These are phyloP conservation scores for Cyberlindnera saturnus DNA, from an alignment of 805 yeast species.

Conservation along the genomic window DNA sequence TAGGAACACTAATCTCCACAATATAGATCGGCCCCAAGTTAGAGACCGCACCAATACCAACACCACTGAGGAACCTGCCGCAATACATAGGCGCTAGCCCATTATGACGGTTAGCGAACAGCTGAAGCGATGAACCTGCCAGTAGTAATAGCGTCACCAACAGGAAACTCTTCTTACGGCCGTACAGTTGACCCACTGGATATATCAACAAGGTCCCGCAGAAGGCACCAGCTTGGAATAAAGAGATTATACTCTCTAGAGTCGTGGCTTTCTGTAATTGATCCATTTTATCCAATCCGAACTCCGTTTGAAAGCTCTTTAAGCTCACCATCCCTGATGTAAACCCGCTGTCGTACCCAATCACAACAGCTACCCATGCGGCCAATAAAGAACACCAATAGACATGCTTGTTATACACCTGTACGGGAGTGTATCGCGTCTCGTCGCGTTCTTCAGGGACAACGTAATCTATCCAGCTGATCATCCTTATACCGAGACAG, in stretches of 20 bases:
- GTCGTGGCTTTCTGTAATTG: background rate
- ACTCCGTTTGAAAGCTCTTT: constrained; percentile 6
- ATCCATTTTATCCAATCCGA: constrained; percentile 10
- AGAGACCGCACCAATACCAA: constrained; percentile 47
- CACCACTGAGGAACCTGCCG: constrained; percentile 42
- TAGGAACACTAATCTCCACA: constrained; percentile 38
- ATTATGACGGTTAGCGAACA: constrained; percentile 22
- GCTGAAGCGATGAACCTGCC: too few relatives aligned
- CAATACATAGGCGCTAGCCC: constrained; percentile 41
- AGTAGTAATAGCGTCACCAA: constrained; percentile 8
- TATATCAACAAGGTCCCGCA: constrained; percentile 15
- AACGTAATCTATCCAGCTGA: background rate
- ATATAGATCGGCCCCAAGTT: constrained; percentile 43
- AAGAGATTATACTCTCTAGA: constrained; percentile 8
- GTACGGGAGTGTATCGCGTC: constrained; percentile 4
- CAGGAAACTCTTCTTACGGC: constrained; percentile 8
- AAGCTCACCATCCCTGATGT: constrained; percentile 13
- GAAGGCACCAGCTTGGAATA: constrained; percentile 18
- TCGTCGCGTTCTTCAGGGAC: constrained; percentile 1
- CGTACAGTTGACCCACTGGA: constrained; percentile 12
- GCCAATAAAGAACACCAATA: constrained; percentile 27
- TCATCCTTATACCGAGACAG: background rate
- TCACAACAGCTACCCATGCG: constrained; percentile 26
- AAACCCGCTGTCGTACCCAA: constrained; percentile 24
- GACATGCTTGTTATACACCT: constrained; percentile 10